Percentiles rank a stretch among this genome's conserved stretches.
phyloP scores from a whole-genome alignment of 2,329 filamentous ascomycete species.

The Ceratocystis smalleyi region DNA sequence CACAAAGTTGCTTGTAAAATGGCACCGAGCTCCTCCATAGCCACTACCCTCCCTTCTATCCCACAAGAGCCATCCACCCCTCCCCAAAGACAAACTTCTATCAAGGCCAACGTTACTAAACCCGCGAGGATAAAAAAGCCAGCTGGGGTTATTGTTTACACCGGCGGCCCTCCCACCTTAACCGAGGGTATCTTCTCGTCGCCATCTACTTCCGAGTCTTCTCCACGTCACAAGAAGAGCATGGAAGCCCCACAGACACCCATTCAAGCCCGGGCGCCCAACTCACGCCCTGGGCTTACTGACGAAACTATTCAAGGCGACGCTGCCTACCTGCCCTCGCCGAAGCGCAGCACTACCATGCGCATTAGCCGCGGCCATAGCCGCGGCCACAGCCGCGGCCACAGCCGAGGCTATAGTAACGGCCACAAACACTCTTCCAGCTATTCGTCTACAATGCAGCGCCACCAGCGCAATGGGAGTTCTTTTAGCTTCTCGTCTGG shows the following conservation, averaged over 20 bases:
- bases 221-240: slow-evolving; percentile 27
- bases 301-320: slow-evolving; percentile 46
- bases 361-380: slow-evolving; percentile 30
- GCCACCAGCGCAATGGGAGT: slow-evolving; percentile 26
- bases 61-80: slow-evolving; percentile 23
- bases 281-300: slow-evolving; percentile 45
- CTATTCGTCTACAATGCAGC: slow-evolving; percentile 3
- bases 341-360: slow-evolving; percentile 38
- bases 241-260: slow-evolving; percentile 30
- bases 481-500: slow-evolving; percentile 33
- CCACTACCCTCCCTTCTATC: slow-evolving; percentile 17
- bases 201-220: slow-evolving; percentile 21
- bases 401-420: neutral
- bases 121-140: slow-evolving; percentile 28
- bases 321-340: slow-evolving; percentile 39
- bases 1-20: slow-evolving; percentile 10
- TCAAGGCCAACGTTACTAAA: slow-evolving; percentile 19
- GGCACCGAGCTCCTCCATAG: slow-evolving; percentile 16
- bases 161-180: slow-evolving; percentile 19
- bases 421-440: slow-evolving; percentile 6
- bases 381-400: slow-evolving; percentile 18
- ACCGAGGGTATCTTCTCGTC: slow-evolving; percentile 17
- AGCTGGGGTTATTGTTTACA: slow-evolving; percentile 40
- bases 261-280: slow-evolving; percentile 44
- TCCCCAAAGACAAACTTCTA: slow-evolving; percentile 16